These are phyloP conservation scores for Neospermospora avenae DNA, from an alignment of 2,329 filamentous ascomycete species.

Conservation along the genomic window DNA sequence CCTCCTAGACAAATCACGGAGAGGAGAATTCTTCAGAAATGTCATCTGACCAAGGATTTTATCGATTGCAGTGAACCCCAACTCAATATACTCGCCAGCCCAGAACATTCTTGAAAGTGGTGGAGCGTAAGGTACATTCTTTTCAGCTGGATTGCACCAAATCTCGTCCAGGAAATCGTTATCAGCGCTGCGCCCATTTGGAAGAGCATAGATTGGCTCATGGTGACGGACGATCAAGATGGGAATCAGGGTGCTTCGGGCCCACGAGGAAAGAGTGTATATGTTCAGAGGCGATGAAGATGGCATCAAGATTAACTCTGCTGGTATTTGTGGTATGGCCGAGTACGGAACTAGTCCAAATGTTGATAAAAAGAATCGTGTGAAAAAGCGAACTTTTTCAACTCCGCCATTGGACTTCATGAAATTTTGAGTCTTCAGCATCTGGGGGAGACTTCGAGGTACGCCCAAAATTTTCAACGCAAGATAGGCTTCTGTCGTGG, in stretches of 20 bases:
- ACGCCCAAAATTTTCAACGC: constrained; percentile 36
- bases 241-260: constrained; percentile 28
- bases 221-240: constrained; percentile 33
- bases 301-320: constrained; percentile 37
- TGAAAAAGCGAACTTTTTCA: constrained; percentile 30
- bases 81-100: no score
- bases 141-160: background rate
- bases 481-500: constrained; percentile 36
- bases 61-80: no score
- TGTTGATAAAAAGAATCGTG: constrained; percentile 3
- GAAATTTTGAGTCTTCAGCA: constrained; percentile 29
- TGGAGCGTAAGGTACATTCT: constrained; percentile 20
- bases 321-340: constrained; percentile 34
- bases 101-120: no score
- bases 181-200: constrained; percentile 23
- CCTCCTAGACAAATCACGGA: constrained; percentile 19
- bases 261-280: constrained; percentile 33
- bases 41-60: background rate
- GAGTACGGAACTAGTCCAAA: constrained; percentile 38
- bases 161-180: constrained; percentile 32
- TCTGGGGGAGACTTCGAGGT: constrained; percentile 11
- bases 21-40: background rate
- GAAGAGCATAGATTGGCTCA: constrained; percentile 32
- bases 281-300: constrained; percentile 32
- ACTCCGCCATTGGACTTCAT: constrained; percentile 32